These are phyloP conservation scores for Plasmodium knowlesi DNA, from an alignment of 169 alveolate species.

Conservation along the genomic window DNA sequence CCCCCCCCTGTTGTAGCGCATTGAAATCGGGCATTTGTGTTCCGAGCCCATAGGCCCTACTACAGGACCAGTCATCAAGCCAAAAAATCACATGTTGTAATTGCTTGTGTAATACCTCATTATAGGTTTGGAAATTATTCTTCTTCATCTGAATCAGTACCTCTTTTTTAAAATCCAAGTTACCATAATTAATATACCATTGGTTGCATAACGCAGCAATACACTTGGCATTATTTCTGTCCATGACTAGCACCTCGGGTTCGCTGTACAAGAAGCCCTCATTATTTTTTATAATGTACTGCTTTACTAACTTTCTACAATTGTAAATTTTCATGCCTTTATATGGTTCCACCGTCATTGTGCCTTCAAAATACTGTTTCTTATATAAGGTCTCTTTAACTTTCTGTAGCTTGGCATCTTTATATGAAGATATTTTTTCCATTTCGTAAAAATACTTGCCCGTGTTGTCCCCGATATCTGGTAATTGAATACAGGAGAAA, in stretches of 20 bases:
- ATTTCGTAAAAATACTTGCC: conserved; percentile 86
- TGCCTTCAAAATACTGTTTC: conserved; percentile 98
- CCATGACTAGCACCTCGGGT: conserved; percentile 96
- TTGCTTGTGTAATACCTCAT: conserved; percentile 88
- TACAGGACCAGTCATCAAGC: conserved; percentile 97
- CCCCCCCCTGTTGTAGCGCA: not conserved
- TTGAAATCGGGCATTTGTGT: conserved; percentile 96
- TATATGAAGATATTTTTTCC: conserved; percentile 91
- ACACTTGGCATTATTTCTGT: conserved; percentile 97
- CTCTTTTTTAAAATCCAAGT: conserved; percentile 94
- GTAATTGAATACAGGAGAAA: conserved; percentile 93
- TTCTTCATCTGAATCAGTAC: conserved; percentile 91
- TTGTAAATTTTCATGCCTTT: conserved; percentile 91
- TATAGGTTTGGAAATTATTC: conserved; percentile 82
- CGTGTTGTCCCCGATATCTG: conserved; percentile 87
- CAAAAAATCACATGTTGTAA: conserved; percentile 91
- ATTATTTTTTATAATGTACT: conserved; percentile 80
- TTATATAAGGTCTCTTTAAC: conserved; percentile 97
- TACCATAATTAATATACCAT: conserved; percentile 98
- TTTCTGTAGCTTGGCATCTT: conserved; percentile 94
- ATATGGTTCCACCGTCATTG: conserved; percentile 93
- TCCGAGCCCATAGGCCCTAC: conserved; percentile 99
- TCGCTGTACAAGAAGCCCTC: conserved; percentile 94
- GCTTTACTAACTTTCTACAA: conserved; percentile 84
- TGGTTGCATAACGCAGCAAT: conserved; percentile 96